A percentile compares a stretch with the other conserved stretches of the same genome.
Evolutionary conservation across 192 early-diverging fungal genomes (phyloP).

Genomic region (Umbelopsis vinacea): DNA sequence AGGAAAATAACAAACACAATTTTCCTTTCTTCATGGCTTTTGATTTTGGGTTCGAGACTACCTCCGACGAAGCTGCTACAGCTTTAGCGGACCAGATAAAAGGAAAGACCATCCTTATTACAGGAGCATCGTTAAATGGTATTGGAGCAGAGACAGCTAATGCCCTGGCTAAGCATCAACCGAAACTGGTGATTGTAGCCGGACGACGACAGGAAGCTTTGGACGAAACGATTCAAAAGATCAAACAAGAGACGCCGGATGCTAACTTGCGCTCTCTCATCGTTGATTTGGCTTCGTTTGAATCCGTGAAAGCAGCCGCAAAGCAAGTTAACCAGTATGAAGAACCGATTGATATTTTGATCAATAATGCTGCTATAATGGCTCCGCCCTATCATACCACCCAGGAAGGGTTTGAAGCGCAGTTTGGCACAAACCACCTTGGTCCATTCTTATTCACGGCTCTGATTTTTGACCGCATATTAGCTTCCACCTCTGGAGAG

Average conservation of each 20-base stretch:
- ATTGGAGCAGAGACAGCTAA: constrained; percentile 16
- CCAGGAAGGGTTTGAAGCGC: constrained; percentile 26
- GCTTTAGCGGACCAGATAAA: neutral
- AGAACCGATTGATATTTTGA: constrained; percentile 26
- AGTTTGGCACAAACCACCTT: constrained; percentile 30
- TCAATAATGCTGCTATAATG: constrained; percentile 42
- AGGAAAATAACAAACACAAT: too few relatives aligned
- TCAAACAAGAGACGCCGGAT: constrained; percentile 15
- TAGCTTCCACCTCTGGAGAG: constrained; percentile 14
- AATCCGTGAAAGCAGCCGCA: neutral
- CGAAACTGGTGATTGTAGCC: constrained; percentile 19
- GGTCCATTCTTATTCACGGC: constrained; percentile 25
- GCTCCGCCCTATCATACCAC: neutral
- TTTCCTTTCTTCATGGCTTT: constrained; percentile 1
- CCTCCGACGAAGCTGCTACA: neutral
- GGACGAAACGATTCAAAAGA: constrained; percentile 18
- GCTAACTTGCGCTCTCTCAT: neutral
- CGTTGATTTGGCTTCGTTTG: constrained; percentile 5
- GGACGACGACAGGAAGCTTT: neutral
- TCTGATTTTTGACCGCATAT: constrained; percentile 10
- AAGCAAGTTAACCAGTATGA: constrained; percentile 10
- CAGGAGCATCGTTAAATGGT: neutral
- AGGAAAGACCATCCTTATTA: constrained; percentile 1
- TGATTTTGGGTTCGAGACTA: constrained; percentile 8
- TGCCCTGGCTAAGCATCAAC: constrained; percentile 1